phyloP scores from a whole-genome alignment of 805 yeast species.

The Saturnispora sekii region DNA sequence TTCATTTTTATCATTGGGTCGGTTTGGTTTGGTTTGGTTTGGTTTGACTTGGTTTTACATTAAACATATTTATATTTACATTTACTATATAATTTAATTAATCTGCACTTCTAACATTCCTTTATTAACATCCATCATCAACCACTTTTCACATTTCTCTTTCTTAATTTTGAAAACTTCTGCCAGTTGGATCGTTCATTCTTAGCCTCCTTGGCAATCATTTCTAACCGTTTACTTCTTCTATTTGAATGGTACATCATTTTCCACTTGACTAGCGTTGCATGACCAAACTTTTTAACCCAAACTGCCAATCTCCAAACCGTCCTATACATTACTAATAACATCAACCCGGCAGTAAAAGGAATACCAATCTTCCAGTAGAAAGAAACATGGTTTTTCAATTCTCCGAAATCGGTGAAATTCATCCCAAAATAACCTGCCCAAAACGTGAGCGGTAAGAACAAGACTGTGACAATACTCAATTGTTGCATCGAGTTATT shows the following conservation, averaged over 20 bases:
- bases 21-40: no score
- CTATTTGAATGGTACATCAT: neutral
- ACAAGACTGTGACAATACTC: constrained; percentile 47
- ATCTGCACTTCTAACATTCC: neutral
- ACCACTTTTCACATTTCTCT: neutral
- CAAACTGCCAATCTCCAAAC: constrained; percentile 8
- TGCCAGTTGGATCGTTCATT: neutral
- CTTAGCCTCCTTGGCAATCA: neutral
- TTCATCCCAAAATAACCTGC: constrained; percentile 58
- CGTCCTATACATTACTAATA: constrained; percentile 28
- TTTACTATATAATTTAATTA: constrained; percentile 2
- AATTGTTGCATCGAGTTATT: constrained; percentile 45
- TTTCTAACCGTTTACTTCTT: neutral
- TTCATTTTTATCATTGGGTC: no score
- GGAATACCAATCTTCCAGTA: constrained; percentile 41
- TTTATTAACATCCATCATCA: no score
- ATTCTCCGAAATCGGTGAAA: constrained; percentile 33
- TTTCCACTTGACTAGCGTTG: neutral
- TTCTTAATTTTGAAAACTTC: neutral
- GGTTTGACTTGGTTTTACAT: no score
- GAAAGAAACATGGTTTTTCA: constrained; percentile 30
- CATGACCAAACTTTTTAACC: neutral
- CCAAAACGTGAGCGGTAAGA: constrained; percentile 49
- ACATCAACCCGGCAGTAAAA: constrained; percentile 28
- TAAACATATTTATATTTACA: neutral